Percentiles rank a stretch among this genome's conserved stretches.
These are phyloP conservation scores for Fusarium incarnatum DNA, from an alignment of 2,329 filamentous ascomycete genomes.

Conservation along the genomic window DNA sequence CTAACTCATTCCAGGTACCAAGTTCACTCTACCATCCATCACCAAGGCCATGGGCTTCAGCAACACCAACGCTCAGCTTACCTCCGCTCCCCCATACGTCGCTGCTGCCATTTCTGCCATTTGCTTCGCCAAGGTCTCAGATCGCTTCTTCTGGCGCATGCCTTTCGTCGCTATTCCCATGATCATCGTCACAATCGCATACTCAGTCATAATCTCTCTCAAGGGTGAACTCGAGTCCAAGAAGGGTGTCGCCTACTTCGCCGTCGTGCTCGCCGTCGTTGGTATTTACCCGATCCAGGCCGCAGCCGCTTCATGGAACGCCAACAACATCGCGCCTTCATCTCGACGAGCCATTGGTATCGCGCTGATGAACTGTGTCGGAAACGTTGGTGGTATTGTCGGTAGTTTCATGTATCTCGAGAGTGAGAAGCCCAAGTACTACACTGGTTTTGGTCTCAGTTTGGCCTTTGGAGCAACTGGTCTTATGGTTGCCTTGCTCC, in stretches of 20 bases:
- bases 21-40: constrained; percentile 44
- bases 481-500: constrained; percentile 46
- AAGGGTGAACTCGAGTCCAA: constrained; percentile 33
- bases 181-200: constrained; percentile 35
- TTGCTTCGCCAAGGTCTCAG: constrained; percentile 72
- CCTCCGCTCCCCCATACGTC: constrained; percentile 69
- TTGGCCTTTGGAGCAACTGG: constrained; percentile 49
- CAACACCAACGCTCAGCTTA: constrained; percentile 49
- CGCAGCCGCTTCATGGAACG: constrained; percentile 42
- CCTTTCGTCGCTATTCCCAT: constrained; percentile 41
- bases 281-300: constrained; percentile 43
- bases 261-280: constrained; percentile 35
- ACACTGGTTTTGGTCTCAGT: constrained; percentile 53
- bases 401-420: constrained; percentile 48
- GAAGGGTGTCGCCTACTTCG: constrained; percentile 39
- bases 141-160: constrained; percentile 62
- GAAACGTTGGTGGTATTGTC: constrained; percentile 47
- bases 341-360: constrained; percentile 51
- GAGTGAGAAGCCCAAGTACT: constrained; percentile 61
- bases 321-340: constrained; percentile 42
- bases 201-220: constrained; percentile 39
- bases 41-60: constrained; percentile 44
- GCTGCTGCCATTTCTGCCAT: constrained; percentile 73
- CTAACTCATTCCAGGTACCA: constrained; percentile 28
- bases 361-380: constrained; percentile 48